These are phyloP conservation scores for Mimosa bimucronata DNA, from an alignment of 306 rosid genomes.

Conservation along the genomic window DNA sequence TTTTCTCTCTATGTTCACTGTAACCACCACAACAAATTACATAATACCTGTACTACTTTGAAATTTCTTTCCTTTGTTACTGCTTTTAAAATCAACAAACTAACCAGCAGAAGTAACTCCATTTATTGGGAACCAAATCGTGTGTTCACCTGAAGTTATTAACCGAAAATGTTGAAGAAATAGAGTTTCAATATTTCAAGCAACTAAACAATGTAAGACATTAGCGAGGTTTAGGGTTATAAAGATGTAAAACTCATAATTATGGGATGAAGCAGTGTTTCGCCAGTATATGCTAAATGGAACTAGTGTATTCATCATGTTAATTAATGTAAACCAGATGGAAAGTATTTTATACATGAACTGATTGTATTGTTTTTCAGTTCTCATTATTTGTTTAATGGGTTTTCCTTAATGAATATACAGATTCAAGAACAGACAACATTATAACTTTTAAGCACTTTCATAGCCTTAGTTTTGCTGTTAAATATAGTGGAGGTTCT, in stretches of 20 bases:
- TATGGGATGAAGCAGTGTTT: constrained; percentile 13
- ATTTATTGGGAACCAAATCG: constrained; percentile 13
- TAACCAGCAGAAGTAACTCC: neutral
- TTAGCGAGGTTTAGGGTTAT: constrained; percentile 15
- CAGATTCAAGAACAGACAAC: neutral
- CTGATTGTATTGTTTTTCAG: neutral
- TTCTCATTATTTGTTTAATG: neutral
- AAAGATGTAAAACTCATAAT: neutral
- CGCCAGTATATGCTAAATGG: constrained; percentile 6
- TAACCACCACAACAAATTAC: constrained; percentile 8
- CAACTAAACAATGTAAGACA: constrained; percentile 13
- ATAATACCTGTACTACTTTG: constrained; percentile 18
- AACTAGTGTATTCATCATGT: neutral
- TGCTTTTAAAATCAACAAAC: constrained; percentile 10
- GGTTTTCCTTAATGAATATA: neutral
- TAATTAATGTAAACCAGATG: constrained; percentile 6
- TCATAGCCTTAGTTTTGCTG: neutral
- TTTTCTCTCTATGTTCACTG: neutral
- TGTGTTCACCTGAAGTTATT: neutral
- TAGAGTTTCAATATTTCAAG: constrained; percentile 20
- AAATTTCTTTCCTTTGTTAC: constrained; percentile 18
- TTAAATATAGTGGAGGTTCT: constrained; percentile 6
- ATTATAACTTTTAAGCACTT: neutral
- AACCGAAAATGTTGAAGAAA: constrained; percentile 6
- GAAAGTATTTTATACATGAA: neutral